Percentiles rank a stretch among this genome's conserved stretches.
Evolutionary conservation across 1,284 basidiomycete species (phyloP).

Genomic region (Moesziomyces sp.): DNA sequence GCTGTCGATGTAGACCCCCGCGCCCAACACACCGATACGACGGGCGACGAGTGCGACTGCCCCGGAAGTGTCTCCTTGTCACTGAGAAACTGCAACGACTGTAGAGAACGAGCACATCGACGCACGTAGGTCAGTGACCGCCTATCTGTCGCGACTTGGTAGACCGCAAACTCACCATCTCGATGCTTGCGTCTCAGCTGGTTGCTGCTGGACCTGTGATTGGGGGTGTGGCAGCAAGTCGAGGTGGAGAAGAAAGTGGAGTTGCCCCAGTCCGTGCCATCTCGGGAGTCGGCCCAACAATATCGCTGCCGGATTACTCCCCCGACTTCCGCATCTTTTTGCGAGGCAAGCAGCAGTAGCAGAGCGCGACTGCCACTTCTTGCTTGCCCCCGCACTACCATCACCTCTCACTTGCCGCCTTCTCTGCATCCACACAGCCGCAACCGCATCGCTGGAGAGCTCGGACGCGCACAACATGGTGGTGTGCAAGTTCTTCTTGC

Average conservation of each 20-base stretch:
- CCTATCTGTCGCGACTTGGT: too few species aligned
- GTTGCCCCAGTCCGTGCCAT: too few species aligned
- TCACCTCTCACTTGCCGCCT: neutral
- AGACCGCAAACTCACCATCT: too few species aligned
- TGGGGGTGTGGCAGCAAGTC: too few species aligned
- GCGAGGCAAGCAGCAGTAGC: too few species aligned
- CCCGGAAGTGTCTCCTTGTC: slow-evolving; percentile 34
- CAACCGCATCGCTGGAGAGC: neutral
- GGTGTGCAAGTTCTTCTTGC: slow-evolving; percentile 54
- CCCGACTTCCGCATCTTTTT: too few species aligned
- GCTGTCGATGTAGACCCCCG: slow-evolving; percentile 11
- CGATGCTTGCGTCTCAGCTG: too few species aligned
- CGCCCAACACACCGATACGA: slow-evolving; percentile 40
- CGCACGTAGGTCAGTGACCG: neutral
- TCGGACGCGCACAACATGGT: slow-evolving; percentile 14
- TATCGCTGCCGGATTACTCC: too few species aligned
- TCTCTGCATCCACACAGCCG: neutral
- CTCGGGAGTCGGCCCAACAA: too few species aligned
- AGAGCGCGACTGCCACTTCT: too few species aligned
- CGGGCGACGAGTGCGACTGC: slow-evolving; percentile 30
- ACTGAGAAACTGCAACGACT: slow-evolving; percentile 47
- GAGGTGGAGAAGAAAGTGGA: too few species aligned
- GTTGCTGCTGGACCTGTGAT: too few species aligned
- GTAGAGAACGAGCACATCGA: neutral
- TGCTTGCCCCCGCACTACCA: neutral